A percentile compares a stretch with the other conserved stretches of the same genome.
phyloP scores from a whole-genome alignment of 495 filamentous ascomycete genomes.

The Hyphodiscus hymeniophilus region DNA sequence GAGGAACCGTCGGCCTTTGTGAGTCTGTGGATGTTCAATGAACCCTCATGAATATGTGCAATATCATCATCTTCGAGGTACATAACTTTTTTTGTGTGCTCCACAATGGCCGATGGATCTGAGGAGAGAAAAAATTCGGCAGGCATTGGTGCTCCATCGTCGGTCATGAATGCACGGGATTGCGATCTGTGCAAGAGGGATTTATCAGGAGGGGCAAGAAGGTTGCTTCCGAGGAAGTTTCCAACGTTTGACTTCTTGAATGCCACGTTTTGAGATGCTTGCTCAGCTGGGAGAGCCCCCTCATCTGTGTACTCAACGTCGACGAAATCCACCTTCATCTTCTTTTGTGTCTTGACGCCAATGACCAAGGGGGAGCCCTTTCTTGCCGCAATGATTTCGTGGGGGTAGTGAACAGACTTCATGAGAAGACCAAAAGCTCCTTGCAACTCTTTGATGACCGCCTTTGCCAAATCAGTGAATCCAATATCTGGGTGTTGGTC shows the following conservation, averaged over 20 bases:
- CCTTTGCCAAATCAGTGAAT: conserved; percentile 92
- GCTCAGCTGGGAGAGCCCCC: conserved; percentile 79
- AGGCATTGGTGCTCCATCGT: conserved; percentile 95
- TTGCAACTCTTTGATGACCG: conserved; percentile 95
- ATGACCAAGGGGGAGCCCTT: conserved; percentile 97
- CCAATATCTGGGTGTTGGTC: conserved; percentile 91
- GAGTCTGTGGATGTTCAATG: conserved; percentile 95
- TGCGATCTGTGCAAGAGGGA: conserved; percentile 95
- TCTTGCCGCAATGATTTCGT: conserved; percentile 94
- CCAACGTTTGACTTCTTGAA: conserved; percentile 67
- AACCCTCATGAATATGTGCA: conserved; percentile 97
- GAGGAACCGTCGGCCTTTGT: conserved; percentile 94
- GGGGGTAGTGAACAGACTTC: conserved; percentile 97
- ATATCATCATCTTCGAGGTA: conserved; percentile 99
- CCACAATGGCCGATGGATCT: conserved; percentile 94
- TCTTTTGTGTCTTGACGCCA: conserved; percentile 88
- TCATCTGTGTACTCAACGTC: conserved; percentile 96
- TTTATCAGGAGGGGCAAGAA: conserved; percentile 85
- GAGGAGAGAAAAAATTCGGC: conserved; percentile 98
- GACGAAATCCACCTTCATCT: conserved; percentile 99
- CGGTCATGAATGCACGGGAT: conserved; percentile 95
- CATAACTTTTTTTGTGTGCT: conserved; percentile 99
- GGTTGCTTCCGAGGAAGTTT: conserved; percentile 56
- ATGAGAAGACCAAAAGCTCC: conserved; percentile 93
- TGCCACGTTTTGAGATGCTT: conserved; percentile 91